Percentiles rank a stretch among this genome's conserved stretches.
phyloP scores from a whole-genome alignment of 2,329 filamentous ascomycete genomes.

The Colletotrichum tofieldiae region DNA sequence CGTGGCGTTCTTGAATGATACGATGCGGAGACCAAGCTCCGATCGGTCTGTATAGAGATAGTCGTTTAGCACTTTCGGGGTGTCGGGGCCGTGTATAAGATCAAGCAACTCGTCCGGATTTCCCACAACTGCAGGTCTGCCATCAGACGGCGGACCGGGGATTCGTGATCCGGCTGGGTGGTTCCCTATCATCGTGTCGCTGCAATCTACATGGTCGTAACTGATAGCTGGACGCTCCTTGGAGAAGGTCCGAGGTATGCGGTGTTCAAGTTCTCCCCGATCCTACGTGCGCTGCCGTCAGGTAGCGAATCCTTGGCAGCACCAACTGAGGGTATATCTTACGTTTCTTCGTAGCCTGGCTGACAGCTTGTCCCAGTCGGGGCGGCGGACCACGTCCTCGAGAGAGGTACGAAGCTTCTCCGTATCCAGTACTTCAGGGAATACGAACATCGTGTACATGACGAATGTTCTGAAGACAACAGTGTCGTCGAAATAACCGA shows the following conservation, averaged over 20 bases:
- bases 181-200: conserved; percentile 49
- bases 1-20: conserved; percentile 60
- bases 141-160: conserved; percentile 44
- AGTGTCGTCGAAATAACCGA: neutral
- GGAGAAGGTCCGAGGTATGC: conserved; percentile 56
- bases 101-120: conserved; percentile 42
- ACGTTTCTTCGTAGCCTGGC: neutral
- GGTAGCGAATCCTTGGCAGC: neutral
- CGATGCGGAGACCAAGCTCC: conserved; percentile 58
- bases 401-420: neutral
- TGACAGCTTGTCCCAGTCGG: neutral
- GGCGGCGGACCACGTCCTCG: neutral
- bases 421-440: neutral
- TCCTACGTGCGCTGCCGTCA: neutral
- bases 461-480: neutral
- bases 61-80: conserved; percentile 51
- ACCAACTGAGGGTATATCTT: neutral
- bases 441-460: neutral
- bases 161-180: conserved; percentile 54
- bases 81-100: conserved; percentile 30
- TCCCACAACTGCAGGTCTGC: conserved; percentile 47
- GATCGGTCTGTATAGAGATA: conserved; percentile 57
- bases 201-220: conserved; percentile 52
- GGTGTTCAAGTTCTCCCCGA: conserved; percentile 56
- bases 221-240: conserved; percentile 52